Evolutionary conservation across 2,329 filamentous ascomycete species (phyloP), one percentile per base, ranked within the genome.

Genomic region (Botrytis cinerea): DNA sequence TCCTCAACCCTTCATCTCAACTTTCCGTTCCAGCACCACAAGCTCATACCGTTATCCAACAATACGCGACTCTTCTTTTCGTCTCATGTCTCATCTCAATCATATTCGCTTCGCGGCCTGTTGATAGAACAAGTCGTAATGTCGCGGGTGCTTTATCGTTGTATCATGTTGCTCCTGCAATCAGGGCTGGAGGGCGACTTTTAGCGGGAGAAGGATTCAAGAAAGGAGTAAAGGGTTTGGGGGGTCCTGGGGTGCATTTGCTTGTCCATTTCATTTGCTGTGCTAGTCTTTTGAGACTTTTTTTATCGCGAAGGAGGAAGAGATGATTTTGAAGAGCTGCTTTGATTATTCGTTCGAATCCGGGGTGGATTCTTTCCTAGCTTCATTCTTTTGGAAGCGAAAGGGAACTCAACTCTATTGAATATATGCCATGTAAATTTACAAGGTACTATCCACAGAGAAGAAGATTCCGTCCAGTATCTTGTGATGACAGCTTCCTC

Each of bases 21-120:
- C 79, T 83, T 25, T 73, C 77, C 4, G 59, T 69, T 7, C 75
- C 80, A 54, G 80, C 81, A 51, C 80, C 81, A 16, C 78, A 81
- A 75, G 80, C 82, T 16, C 79, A 83, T 59, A 76, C 81, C 38
- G 68, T 80, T 40, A 80, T 84, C 67, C 77, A 78, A 46, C 82
- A 84, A 77, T 84, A 83, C 73, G 82, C 82, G n/a, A 74, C 82
- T 10, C 77, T 83, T 0, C 77, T 84, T 8, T 68, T 83, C 25
- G 72, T 76, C 22, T 81, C 82, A 18, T 80, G 77, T 73, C 74
- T 83, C 54, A 78, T 84, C 43, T 80, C 82, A 8, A 43, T 79
- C 7, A 76, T 80, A 16, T 83, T 83, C 70, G 76, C 78, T 59
- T 46, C 75, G 10, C 75, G 80, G 2, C 74, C 76, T 0, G 40